Evolutionary conservation across 2,329 filamentous ascomycete genomes (phyloP).

Genomic region (Graphium sp.): DNA sequence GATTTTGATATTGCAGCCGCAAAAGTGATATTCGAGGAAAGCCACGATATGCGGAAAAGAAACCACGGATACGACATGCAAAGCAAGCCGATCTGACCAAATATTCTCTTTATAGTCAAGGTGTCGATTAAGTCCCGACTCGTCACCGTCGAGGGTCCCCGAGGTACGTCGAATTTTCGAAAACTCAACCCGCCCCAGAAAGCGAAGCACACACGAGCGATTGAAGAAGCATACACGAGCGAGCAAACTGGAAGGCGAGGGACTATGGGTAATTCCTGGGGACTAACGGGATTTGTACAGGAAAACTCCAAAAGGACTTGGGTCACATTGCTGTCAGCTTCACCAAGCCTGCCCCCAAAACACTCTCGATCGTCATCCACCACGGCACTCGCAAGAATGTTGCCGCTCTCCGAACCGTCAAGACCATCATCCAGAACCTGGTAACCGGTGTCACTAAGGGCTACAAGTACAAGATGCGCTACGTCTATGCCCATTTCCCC

Average conservation of each 20-base stretch:
- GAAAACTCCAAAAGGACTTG: constrained; percentile 94
- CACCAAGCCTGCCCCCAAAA: constrained; percentile 66
- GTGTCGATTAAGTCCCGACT: constrained; percentile 91
- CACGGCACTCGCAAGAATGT: constrained; percentile 97
- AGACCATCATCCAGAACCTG: constrained; percentile 96
- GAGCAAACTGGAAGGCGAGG: background rate
- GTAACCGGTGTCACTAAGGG: constrained; percentile 97
- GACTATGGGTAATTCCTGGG: constrained; percentile 4
- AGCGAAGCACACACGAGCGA: background rate
- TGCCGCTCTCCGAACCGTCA: constrained; percentile 93
- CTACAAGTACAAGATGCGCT: constrained; percentile 99
- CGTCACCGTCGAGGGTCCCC: constrained; percentile 93
- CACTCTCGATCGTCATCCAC: constrained; percentile 96
- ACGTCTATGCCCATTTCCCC: constrained; percentile 99
- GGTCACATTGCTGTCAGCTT: constrained; percentile 95
- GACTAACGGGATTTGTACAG: constrained; percentile 20
- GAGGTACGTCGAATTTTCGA: constrained; percentile 40
- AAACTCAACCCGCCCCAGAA: background rate
- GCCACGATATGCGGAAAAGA: no score
- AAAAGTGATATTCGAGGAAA: background rate
- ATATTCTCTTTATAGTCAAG: constrained; percentile 59
- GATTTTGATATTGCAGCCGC: background rate
- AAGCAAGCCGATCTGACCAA: background rate
- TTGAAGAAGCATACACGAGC: background rate
- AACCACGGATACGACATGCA: background rate